These are phyloP conservation scores for Beauveria scarabaeidicola DNA, from an alignment of 2,329 filamentous ascomycete genomes.

Conservation along the genomic window DNA sequence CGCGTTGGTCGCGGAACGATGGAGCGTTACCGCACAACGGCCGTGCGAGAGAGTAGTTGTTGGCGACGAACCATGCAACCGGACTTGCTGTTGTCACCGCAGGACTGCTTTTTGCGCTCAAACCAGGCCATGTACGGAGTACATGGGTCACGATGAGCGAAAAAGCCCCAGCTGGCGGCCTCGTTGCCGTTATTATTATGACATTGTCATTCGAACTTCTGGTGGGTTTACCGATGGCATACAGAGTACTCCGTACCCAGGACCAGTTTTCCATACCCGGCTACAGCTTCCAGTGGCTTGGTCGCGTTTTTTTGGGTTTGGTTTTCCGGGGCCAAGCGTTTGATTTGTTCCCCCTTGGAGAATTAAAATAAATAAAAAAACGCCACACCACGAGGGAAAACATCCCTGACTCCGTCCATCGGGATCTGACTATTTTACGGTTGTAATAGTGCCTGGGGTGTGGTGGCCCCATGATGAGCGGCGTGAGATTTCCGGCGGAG, in stretches of 20 bases:
- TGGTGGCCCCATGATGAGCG: not conserved
- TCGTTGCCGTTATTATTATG: not conserved
- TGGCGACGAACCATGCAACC: too few relatives aligned
- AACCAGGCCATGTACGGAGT: not conserved
- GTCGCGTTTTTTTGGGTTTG: too few relatives aligned
- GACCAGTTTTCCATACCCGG: not conserved
- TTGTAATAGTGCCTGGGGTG: not conserved
- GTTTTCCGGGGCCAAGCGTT: not conserved
- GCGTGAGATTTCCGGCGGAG: not conserved
- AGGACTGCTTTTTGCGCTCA: not conserved
- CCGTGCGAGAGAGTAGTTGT: too few relatives aligned
- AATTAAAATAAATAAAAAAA: not conserved
- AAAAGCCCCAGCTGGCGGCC: not conserved
- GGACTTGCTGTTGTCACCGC: not conserved
- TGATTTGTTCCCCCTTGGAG: not conserved
- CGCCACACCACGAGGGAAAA: constrained; percentile 7
- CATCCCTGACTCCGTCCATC: constrained; percentile 7
- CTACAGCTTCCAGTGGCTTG: constrained; percentile 2
- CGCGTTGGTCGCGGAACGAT: too few relatives aligned
- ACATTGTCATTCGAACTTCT: not conserved
- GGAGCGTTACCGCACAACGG: too few relatives aligned
- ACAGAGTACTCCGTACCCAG: too few relatives aligned
- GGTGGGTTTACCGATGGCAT: not conserved
- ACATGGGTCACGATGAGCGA: not conserved
- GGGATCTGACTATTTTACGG: constrained; percentile 1